These are phyloP conservation scores for Cyamopsis tetragonoloba DNA, from an alignment of 306 rosid species.

Conservation along the genomic window DNA sequence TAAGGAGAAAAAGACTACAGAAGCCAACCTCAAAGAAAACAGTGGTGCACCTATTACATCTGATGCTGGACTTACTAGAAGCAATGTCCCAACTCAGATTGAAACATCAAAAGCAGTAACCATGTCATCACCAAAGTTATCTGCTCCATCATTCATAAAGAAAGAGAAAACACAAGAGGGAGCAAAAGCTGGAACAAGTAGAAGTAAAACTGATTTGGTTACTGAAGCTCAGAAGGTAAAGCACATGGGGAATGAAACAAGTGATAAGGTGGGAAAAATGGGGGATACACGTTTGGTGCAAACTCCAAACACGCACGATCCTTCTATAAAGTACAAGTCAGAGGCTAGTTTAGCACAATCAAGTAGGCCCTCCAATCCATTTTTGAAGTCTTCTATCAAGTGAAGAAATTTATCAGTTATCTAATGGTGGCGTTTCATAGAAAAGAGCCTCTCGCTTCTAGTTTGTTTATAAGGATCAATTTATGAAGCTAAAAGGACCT, in stretches of 20 bases:
- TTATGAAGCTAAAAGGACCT: neutral
- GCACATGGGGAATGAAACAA: constrained; percentile 23
- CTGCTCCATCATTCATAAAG: constrained; percentile 57
- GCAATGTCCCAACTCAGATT: constrained; percentile 26
- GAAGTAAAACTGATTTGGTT: constrained; percentile 22
- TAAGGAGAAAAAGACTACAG: constrained; percentile 32
- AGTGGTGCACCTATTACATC: constrained; percentile 25
- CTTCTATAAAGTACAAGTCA: constrained; percentile 37
- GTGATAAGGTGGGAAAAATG: constrained; percentile 34
- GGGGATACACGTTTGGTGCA: constrained; percentile 29
- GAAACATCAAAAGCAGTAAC: constrained; percentile 40
- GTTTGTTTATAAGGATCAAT: constrained; percentile 1
- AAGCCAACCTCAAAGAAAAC: constrained; percentile 33
- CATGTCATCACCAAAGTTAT: constrained; percentile 38
- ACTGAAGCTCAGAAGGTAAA: constrained; percentile 35
- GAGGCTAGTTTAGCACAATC: constrained; percentile 42
- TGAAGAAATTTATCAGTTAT: constrained; percentile 26
- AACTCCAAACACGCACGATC: constrained; percentile 27
- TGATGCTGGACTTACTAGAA: constrained; percentile 25
- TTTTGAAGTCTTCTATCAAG: constrained; percentile 70
- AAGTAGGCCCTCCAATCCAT: constrained; percentile 68
- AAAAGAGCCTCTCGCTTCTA: neutral
- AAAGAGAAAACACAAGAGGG: constrained; percentile 54
- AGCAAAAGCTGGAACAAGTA: constrained; percentile 36
- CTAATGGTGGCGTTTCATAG: neutral